phyloP scores from a whole-genome alignment of 108 stramenopile species.

The Skeletonema tropicum region DNA sequence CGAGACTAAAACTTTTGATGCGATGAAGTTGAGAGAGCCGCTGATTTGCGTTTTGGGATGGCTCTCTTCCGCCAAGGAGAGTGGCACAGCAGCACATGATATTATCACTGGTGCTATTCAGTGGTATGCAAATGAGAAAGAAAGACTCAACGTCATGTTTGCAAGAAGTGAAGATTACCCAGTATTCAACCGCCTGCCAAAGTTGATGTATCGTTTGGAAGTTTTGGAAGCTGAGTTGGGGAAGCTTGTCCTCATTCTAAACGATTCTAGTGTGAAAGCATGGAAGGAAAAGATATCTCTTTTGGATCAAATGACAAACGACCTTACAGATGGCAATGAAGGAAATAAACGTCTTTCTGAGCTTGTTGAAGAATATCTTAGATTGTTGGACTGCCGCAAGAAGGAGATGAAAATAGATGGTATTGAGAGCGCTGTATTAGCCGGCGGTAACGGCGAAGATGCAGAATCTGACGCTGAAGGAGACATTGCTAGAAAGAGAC shows the following conservation, averaged over 20 bases:
- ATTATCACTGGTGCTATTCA: constrained; percentile 18
- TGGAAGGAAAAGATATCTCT: constrained; percentile 6
- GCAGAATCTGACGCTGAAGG: constrained; percentile 2
- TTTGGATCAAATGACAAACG: constrained; percentile 14
- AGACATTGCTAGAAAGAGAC: background rate
- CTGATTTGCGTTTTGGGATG: constrained; percentile 31
- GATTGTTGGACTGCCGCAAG: constrained; percentile 2
- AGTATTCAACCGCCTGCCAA: constrained; percentile 32
- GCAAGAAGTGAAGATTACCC: constrained; percentile 13
- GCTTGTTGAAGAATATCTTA: constrained; percentile 13
- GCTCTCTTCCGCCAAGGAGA: constrained; percentile 14
- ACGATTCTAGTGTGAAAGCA: background rate
- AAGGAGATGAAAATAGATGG: constrained; percentile 10
- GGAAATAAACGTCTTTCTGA: background rate
- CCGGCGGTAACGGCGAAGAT: constrained; percentile 5
- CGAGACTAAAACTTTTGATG: background rate
- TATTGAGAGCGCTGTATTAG: background rate
- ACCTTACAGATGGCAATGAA: background rate
- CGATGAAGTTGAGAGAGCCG: constrained; percentile 19
- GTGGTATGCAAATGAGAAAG: constrained; percentile 20
- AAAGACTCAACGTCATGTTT: constrained; percentile 1
- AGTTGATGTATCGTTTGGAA: constrained; percentile 26
- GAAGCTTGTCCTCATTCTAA: constrained; percentile 19
- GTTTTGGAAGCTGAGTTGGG: constrained; percentile 22
- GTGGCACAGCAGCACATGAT: background rate